A percentile compares a stretch with the other conserved stretches of the same genome.
Evolutionary conservation across 345 rosid species (phyloP).

Genomic region (Brassica carinata): DNA sequence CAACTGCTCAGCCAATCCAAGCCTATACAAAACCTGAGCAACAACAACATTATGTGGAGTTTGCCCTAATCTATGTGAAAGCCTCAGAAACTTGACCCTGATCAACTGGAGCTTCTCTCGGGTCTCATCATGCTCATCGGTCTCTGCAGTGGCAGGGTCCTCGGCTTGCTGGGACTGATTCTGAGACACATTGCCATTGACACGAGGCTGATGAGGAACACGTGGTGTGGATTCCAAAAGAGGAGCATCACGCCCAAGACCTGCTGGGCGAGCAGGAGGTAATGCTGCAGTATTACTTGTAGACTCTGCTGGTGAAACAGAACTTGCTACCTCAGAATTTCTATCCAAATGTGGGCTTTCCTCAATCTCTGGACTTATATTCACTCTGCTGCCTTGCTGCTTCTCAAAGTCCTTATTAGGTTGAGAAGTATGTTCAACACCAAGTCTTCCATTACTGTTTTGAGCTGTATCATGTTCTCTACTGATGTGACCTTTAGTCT

Average conservation of each 20-base stretch:
- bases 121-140: conserved; percentile 88
- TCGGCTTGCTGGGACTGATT: conserved; percentile 72
- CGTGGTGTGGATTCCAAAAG: conserved; percentile 79
- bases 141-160: conserved; percentile 64
- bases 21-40: conserved; percentile 96
- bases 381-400: conserved; percentile 30
- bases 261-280: conserved; percentile 76
- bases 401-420: conserved; percentile 28
- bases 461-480: conserved; percentile 14
- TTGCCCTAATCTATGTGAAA: conserved; percentile 96
- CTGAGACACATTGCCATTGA: conserved; percentile 65
- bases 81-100: conserved; percentile 95
- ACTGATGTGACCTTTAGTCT: conserved; percentile 19
- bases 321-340: conserved; percentile 35
- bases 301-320: conserved; percentile 48
- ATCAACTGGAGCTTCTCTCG: conserved; percentile 98
- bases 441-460: conserved; percentile 24
- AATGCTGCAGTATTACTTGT: conserved; percentile 38
- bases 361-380: conserved; percentile 38
- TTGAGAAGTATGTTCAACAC: conserved; percentile 20
- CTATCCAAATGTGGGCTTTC: conserved; percentile 34
- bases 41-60: conserved; percentile 99
- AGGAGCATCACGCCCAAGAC: conserved; percentile 87
- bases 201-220: conserved; percentile 72
- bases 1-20: conserved; percentile 97